Base-by-base conservation (phyloP, 2,329 filamentous ascomycete species). In the Dactylellina sp. region DNA sequence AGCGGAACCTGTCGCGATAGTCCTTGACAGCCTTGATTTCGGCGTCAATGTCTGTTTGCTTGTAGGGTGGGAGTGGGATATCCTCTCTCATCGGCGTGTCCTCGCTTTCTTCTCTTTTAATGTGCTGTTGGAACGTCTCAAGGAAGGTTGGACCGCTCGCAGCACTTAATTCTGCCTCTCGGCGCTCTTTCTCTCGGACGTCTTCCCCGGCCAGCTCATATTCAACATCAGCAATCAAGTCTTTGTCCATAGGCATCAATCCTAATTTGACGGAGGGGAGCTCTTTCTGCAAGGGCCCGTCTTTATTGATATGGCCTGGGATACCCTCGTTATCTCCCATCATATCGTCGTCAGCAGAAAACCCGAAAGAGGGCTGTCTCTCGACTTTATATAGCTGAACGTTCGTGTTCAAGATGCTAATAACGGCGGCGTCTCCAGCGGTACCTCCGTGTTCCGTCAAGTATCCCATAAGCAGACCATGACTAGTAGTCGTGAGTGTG, bases 21-120 rank as follows among this genome's bases (percentile, higher is more conserved):
- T 99, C 95, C 76, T 92, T 91, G 7, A 98, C 88, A 80, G 94
- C 95, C 79, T 95, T 92, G 78, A 98, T 93, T 81, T 98, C 95
- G 83, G 97, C 91, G 25, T 92, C 88, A 6, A 99, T 93, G 78
- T 99, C 95, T 75, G 93, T 87, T 1, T 93, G 92, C 16, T 93
- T 87, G 0, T 94, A 96, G 3, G 93, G 91, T 0, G 95, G 95
- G 20, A 96, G 87, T 1, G 95, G 94, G 20, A 98, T 86, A 22
- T 93, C 90, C 14, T 89, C 85, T 46, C 93, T 87, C 52, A 84
- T 89, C 1, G 93, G 93, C 0, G 86, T 91, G 79, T 98, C 95
- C 24, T 90, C 89, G 57, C 90, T 90, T 35, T 97, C 93, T 81
- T 97, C 95, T 24, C 90, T 88, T 83, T 99, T 99, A 50, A 90